These are phyloP conservation scores for Verticillium albo-atrum DNA, from an alignment of 2,329 filamentous ascomycete genomes.

Conservation along the genomic window DNA sequence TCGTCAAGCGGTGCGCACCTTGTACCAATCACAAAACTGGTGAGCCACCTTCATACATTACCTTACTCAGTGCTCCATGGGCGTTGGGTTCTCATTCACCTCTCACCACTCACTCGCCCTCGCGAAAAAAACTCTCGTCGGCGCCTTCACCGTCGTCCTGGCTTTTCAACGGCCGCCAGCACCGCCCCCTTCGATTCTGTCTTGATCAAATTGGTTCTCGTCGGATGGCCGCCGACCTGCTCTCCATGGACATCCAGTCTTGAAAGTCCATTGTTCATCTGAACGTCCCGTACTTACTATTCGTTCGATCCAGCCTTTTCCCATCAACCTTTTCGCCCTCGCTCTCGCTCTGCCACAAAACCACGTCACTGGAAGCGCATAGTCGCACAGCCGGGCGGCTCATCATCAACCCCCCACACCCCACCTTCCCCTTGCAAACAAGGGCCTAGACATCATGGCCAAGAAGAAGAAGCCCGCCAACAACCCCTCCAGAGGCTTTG, in stretches of 20 bases:
- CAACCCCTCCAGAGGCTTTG: slow-evolving; percentile 88
- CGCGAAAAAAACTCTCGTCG: neutral
- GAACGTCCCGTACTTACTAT: neutral
- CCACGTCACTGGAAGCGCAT: neutral
- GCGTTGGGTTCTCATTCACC: too few relatives aligned
- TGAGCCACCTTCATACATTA: neutral
- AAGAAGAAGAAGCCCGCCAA: slow-evolving; percentile 90
- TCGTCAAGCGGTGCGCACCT: neutral
- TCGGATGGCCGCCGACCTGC: neutral
- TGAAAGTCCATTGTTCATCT: neutral
- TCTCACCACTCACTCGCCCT: neutral
- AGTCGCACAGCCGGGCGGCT: neutral
- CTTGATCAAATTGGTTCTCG: neutral
- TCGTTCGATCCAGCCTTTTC: neutral
- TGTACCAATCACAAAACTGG: neutral
- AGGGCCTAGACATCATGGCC: neutral
- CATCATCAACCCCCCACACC: neutral
- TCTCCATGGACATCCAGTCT: neutral
- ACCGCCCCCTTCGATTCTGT: neutral
- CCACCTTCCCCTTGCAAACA: neutral
- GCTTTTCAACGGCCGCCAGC: too few relatives aligned
- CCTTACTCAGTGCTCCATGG: neutral
- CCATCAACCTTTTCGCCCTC: neutral
- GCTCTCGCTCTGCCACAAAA: neutral
- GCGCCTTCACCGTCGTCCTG: too few relatives aligned